A percentile compares a stretch with the other conserved stretches of the same genome.
Conservation (phyloP, 2,329 filamentous ascomycete species). For the Fusarium sororula region DNA sequence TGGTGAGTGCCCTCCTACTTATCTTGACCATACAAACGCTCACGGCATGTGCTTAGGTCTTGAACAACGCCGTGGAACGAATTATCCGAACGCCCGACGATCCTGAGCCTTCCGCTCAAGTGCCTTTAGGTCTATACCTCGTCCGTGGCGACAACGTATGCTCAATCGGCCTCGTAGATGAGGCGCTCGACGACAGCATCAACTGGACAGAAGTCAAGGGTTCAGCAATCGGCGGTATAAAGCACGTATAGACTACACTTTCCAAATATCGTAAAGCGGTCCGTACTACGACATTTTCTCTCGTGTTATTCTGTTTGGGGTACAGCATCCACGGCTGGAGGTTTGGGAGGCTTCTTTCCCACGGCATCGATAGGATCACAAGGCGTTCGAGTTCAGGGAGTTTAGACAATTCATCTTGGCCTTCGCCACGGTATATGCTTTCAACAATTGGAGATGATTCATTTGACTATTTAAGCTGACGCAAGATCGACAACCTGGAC, state of each 20-base stretch:
- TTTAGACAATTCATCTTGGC: constrained; percentile 41
- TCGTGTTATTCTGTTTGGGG: constrained; percentile 30
- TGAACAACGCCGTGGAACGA: constrained; percentile 84
- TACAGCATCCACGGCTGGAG: constrained; percentile 26
- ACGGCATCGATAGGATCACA: constrained; percentile 30
- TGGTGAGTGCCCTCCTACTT: constrained; percentile 58
- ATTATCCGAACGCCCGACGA: constrained; percentile 90
- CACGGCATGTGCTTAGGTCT: constrained; percentile 62
- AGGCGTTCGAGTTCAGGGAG: constrained; percentile 43
- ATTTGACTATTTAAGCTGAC: constrained; percentile 33
- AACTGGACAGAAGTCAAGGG: constrained; percentile 93
- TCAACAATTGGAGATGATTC: constrained; percentile 8
- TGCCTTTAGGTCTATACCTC: constrained; percentile 87
- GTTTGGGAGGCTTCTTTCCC: constrained; percentile 4
- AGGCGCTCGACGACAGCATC: constrained; percentile 87
- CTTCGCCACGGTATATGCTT: constrained; percentile 31
- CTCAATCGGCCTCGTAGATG: constrained; percentile 88
- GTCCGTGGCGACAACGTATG: constrained; percentile 96
- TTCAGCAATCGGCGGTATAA: constrained; percentile 82
- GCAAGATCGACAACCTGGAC: neutral
- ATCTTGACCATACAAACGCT: constrained; percentile 14
- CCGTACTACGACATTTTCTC: neutral
- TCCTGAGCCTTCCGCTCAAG: constrained; percentile 79
- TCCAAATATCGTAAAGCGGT: constrained; percentile 1
- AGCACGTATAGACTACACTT: constrained; percentile 64